Conservation (phyloP, 2,329 filamentous ascomycete species). For the Fusarium haematococcum region DNA sequence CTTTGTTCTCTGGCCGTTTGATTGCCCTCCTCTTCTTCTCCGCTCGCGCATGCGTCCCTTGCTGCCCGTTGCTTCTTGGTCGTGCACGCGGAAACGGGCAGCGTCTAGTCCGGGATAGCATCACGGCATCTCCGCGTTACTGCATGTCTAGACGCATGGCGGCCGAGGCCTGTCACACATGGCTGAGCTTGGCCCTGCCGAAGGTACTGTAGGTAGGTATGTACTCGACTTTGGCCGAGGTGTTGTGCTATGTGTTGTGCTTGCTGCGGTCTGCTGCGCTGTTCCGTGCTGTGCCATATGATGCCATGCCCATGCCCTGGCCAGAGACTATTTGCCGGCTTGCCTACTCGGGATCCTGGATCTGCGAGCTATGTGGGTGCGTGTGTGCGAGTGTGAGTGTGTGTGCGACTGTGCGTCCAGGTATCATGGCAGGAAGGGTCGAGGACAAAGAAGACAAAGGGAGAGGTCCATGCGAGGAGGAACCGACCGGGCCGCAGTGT, state of each 20-base stretch:
- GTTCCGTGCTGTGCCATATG: slow-evolving; percentile 35
- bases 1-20: slow-evolving; percentile 15
- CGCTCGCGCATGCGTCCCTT: slow-evolving; percentile 10
- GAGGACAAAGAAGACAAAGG: slow-evolving; percentile 20
- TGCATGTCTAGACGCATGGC: slow-evolving; percentile 39
- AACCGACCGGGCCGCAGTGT: slow-evolving; percentile 7
- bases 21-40: slow-evolving; percentile 13
- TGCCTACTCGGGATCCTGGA: slow-evolving; percentile 26
- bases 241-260: slow-evolving; percentile 8
- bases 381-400: background rate
- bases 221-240: slow-evolving; percentile 17
- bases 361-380: slow-evolving; percentile 26
- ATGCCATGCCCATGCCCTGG: slow-evolving; percentile 28
- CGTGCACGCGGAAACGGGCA: slow-evolving; percentile 26
- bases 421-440: slow-evolving; percentile 21
- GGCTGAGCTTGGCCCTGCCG: slow-evolving; percentile 29
- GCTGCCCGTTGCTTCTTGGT: background rate
- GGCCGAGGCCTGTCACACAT: slow-evolving; percentile 35
- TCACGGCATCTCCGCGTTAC: slow-evolving; percentile 35
- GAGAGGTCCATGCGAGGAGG: slow-evolving; percentile 5
- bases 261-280: slow-evolving; percentile 22
- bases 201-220: slow-evolving; percentile 7
- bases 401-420: slow-evolving; percentile 23
- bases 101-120: slow-evolving; percentile 26
- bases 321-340: slow-evolving; percentile 26